Conservation (phyloP, 208 protist species). For the Perkinsela sp. region DNA sequence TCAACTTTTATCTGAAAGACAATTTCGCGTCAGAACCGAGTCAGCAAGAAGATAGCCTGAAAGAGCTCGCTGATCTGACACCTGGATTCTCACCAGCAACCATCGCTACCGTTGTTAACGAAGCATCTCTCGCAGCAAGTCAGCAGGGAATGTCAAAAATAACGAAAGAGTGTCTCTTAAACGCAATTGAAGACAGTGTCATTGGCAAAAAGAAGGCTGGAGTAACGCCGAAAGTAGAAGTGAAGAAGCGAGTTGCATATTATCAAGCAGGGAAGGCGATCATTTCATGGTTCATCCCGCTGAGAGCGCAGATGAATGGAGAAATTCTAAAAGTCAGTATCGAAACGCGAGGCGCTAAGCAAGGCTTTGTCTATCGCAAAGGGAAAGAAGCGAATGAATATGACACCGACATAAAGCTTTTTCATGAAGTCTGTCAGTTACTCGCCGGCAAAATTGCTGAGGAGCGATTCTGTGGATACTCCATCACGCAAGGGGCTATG, state of each 20-base stretch:
- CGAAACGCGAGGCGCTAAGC: slow-evolving; percentile 39
- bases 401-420: slow-evolving; percentile 56
- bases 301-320: slow-evolving; percentile 13
- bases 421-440: slow-evolving; percentile 62
- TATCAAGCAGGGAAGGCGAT: slow-evolving; percentile 86
- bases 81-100: slow-evolving; percentile 67
- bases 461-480: slow-evolving; percentile 53
- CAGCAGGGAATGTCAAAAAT: slow-evolving; percentile 65
- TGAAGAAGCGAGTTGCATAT: slow-evolving; percentile 31
- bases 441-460: slow-evolving; percentile 82
- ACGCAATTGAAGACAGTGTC: slow-evolving; percentile 49
- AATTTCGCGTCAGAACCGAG: slow-evolving; percentile 1
- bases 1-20: slow-evolving; percentile 32
- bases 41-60: neutral
- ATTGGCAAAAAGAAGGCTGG: slow-evolving; percentile 36
- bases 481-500: slow-evolving; percentile 56
- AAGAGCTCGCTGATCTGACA: slow-evolving; percentile 29
- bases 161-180: slow-evolving; percentile 21
- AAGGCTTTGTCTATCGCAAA: slow-evolving; percentile 46
- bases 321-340: slow-evolving; percentile 85
- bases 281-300: slow-evolving; percentile 61
- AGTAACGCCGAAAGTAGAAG: neutral
- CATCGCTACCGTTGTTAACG: slow-evolving; percentile 58
- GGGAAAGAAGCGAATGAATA: slow-evolving; percentile 36
- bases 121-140: slow-evolving; percentile 56